Base-by-base conservation (phyloP, 139 green algal species). In the Nannochloris sp. region DNA sequence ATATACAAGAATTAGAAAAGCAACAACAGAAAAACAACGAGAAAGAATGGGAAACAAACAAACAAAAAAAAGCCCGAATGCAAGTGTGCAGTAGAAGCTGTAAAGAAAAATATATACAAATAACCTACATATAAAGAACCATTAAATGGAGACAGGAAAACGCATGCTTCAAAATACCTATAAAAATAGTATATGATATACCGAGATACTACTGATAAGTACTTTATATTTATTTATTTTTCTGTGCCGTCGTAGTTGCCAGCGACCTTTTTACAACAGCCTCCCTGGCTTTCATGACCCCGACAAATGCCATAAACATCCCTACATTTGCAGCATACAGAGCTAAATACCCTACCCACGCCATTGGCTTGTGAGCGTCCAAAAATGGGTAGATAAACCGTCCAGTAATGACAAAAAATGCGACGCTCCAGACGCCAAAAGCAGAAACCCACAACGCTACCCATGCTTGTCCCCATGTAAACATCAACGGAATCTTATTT, bases 351-450 rank as follows among this genome's bases (percentile, higher is more conserved):
- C n/a, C 34, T 24, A 47, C 10, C 34, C 37, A 38, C 12, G 53
- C 46, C 12, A 30, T 5, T 15, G 44, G 35, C 19, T 57, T 55
- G 15, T 33, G 15, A 13, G 15, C 19, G n/a, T 70, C 38, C 23
- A 70, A 19, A 29, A 70, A 70, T 27, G 62, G 62, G 10, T 70
- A 70, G 8, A 70, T 57, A 14, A 13, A 39, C 23, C 30, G 46
- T 39, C 46, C 46, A 6, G 46, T 70, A 3, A 30, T 33, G 12
- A 36, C 24, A 32, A 62, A 70, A 57, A 51, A 70, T n/a, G 29
- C 27, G 61, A 54, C 13, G 5, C 25, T 37, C 62, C 62, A 70
- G 15, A 70, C 29, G 19, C 62, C 62, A 62, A 61, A 70, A 25
- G 61, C 12, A 9, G 32, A 32, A 33, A 15, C 51, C 59, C 59